Conservation (phyloP, 1,284 basidiomycete species). For the Tilletiopsis washingtonensis region DNA sequence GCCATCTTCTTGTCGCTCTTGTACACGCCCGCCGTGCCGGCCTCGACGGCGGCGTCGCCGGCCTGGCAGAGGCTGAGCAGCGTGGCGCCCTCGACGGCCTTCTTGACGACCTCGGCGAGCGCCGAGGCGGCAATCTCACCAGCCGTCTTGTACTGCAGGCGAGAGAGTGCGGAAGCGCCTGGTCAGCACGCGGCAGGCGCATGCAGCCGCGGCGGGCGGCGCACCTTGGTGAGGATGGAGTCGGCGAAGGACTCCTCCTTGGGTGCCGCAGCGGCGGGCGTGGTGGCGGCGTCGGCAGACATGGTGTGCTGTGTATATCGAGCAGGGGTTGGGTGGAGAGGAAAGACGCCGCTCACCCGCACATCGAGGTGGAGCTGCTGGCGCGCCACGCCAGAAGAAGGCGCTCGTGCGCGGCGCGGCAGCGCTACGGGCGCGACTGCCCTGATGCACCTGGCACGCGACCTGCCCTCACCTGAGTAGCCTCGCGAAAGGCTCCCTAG, state of each 20-base stretch:
- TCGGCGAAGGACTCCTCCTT: conserved; percentile 39
- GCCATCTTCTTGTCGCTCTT: conserved; percentile 70
- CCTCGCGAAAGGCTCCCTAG: too few relatives aligned
- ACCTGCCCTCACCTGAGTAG: too few relatives aligned
- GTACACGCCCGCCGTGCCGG: conserved; percentile 74
- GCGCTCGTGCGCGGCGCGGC: too few relatives aligned
- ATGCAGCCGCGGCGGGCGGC: background rate
- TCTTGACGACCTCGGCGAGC: conserved; percentile 56
- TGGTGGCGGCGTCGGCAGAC: conserved; percentile 10
- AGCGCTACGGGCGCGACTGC: too few relatives aligned
- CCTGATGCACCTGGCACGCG: too few relatives aligned
- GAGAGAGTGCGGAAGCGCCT: background rate
- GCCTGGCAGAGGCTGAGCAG: conserved; percentile 82
- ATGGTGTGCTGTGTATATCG: too few relatives aligned
- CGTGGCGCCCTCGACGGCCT: conserved; percentile 63
- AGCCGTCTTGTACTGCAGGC: conserved; percentile 65
- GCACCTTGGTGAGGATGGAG: conserved; percentile 35
- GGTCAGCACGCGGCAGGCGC: background rate
- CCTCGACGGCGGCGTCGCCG: conserved; percentile 84
- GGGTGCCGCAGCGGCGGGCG: conserved; percentile 5
- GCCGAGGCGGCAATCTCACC: conserved; percentile 81
- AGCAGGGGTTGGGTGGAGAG: too few relatives aligned
- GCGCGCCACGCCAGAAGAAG: too few relatives aligned
- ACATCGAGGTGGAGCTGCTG: too few relatives aligned
- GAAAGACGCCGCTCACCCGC: too few relatives aligned